Conservation (phyloP, 805 yeast species). For the Candida vartiovaarae region DNA sequence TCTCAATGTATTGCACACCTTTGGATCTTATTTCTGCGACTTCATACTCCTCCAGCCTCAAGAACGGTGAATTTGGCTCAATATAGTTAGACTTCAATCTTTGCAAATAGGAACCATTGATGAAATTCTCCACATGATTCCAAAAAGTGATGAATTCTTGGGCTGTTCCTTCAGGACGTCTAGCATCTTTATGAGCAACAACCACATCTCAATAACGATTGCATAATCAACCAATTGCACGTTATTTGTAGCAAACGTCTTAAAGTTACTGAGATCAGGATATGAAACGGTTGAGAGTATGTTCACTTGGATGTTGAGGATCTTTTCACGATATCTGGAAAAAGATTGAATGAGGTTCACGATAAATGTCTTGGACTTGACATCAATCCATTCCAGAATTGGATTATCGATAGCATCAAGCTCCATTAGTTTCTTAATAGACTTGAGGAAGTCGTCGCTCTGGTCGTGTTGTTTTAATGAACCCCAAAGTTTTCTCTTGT, state of each 20-base stretch:
- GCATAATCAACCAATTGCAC: conserved; percentile 42
- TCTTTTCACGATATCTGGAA: conserved; percentile 32
- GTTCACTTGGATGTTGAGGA: conserved; percentile 32
- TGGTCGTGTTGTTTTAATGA: conserved; percentile 25
- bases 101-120: conserved; percentile 41
- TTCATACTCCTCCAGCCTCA: conserved; percentile 38
- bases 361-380: conserved; percentile 37
- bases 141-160: conserved; percentile 43
- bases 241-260: conserved; percentile 10
- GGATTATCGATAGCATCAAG: conserved; percentile 62
- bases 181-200: conserved; percentile 34
- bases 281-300: conserved; percentile 33
- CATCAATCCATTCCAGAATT: conserved; percentile 51
- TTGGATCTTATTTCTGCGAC: conserved; percentile 31
- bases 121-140: conserved; percentile 46
- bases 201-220: conserved; percentile 53
- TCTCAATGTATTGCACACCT: conserved; percentile 32
- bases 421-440: conserved; percentile 51
- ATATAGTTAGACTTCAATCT: conserved; percentile 18
- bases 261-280: conserved; percentile 27
- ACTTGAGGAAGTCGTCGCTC: conserved; percentile 28
- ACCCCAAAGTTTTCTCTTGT: conserved; percentile 49
- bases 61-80: conserved; percentile 28
- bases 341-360: conserved; percentile 34
- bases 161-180: conserved; percentile 34